These are phyloP conservation scores for Pseudotulostoma volvatum DNA, from an alignment of 495 filamentous ascomycete genomes.

Conservation along the genomic window DNA sequence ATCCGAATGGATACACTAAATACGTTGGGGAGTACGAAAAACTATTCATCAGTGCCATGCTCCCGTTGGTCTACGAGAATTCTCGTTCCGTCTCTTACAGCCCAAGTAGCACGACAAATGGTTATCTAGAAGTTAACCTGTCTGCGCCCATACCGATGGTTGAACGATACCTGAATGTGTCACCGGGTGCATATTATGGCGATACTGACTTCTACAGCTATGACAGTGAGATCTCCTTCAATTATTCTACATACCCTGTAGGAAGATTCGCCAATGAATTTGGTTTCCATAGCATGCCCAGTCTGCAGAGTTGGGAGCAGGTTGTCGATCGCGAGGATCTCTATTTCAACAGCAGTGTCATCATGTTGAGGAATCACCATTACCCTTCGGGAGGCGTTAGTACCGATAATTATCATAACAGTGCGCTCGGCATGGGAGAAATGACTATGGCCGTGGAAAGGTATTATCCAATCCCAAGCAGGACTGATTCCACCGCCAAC, in stretches of 20 bases:
- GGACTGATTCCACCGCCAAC: constrained; percentile 39
- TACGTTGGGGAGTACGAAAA: constrained; percentile 43
- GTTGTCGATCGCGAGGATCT: constrained; percentile 35
- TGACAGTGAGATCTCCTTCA: constrained; percentile 36
- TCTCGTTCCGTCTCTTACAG: constrained; percentile 50
- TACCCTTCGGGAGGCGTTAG: constrained; percentile 34
- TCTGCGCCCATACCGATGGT: constrained; percentile 39
- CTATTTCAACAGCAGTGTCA: constrained; percentile 41
- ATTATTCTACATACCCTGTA: constrained; percentile 38
- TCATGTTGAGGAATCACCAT: constrained; percentile 51
- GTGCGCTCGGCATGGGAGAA: constrained; percentile 36
- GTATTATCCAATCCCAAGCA: constrained; percentile 48
- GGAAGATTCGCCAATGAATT: constrained; percentile 55
- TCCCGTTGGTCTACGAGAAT: constrained; percentile 47
- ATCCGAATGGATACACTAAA: constrained; percentile 28
- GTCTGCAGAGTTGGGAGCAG: constrained; percentile 42
- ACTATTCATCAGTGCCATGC: constrained; percentile 43
- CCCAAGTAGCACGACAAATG: constrained; percentile 50
- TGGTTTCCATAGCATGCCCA: constrained; percentile 52
- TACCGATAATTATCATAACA: constrained; percentile 25
- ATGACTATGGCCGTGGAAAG: constrained; percentile 45
- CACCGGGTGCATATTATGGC: constrained; percentile 41
- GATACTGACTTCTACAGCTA: constrained; percentile 62
- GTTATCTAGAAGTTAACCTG: constrained; percentile 42
- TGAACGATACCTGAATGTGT: constrained; percentile 43